These are phyloP conservation scores for Austroboletus eburneus DNA, from an alignment of 768 basidiomycete species.

Conservation along the genomic window DNA sequence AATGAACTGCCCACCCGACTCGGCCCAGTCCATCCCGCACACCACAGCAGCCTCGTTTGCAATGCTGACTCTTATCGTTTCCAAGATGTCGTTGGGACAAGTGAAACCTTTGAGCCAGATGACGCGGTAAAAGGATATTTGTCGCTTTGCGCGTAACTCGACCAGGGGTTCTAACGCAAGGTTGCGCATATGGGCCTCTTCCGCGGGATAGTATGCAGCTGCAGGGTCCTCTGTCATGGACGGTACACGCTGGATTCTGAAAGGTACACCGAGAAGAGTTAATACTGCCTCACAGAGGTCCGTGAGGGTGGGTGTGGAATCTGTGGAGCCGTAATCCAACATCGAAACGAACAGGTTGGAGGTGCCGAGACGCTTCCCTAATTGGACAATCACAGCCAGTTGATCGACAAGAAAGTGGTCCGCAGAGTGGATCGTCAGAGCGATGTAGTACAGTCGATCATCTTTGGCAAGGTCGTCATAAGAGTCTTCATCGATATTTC, in stretches of 20 bases:
- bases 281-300: constrained; percentile 96
- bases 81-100: constrained; percentile 96
- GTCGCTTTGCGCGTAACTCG: constrained; percentile 72
- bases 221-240: constrained; percentile 88
- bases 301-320: constrained; percentile 90
- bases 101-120: constrained; percentile 99
- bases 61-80: constrained; percentile 88
- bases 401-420: constrained; percentile 99
- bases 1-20: constrained; percentile 95
- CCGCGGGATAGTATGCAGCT: constrained; percentile 91
- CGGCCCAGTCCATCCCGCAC: constrained; percentile 99
- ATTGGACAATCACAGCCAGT: constrained; percentile 94
- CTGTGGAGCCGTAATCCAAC: constrained; percentile 94
- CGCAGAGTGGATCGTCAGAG: constrained; percentile 93
- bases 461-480: constrained; percentile 86
- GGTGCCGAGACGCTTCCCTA: constrained; percentile 86
- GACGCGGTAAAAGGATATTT: constrained; percentile 83
- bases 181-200: constrained; percentile 93
- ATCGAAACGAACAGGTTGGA: constrained; percentile 94
- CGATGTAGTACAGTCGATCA: constrained; percentile 89
- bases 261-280: constrained; percentile 88
- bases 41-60: constrained; percentile 96
- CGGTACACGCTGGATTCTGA: constrained; percentile 86
- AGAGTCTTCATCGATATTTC: constrained; percentile 60
- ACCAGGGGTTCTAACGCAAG: constrained; percentile 85